Percentiles rank a stretch among this genome's conserved stretches.
Evolutionary conservation across 2,329 filamentous ascomycete genomes (phyloP).

Genomic region (Talaromyces sp.): DNA sequence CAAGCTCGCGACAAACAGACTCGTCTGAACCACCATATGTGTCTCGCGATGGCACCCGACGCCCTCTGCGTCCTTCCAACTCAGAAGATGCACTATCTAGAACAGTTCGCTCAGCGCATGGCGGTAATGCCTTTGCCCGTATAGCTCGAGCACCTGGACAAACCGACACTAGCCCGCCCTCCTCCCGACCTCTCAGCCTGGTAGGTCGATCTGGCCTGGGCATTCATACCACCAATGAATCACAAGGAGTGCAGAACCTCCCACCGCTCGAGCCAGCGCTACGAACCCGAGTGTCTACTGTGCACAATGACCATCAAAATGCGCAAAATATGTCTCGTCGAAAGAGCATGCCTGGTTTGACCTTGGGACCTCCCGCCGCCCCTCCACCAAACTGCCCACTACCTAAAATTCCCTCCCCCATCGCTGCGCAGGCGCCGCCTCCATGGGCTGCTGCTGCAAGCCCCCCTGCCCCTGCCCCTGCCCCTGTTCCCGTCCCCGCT

Average conservation of each 20-base stretch:
- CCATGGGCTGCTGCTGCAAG: constrained; percentile 13
- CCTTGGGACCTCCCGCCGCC: constrained; percentile 32
- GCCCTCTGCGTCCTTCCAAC: constrained; percentile 30
- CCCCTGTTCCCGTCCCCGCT: background rate
- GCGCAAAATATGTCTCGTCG: constrained; percentile 28
- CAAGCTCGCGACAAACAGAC: constrained; percentile 26
- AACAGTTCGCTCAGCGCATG: constrained; percentile 16
- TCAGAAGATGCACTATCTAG: constrained; percentile 33
- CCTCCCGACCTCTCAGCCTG: constrained; percentile 27
- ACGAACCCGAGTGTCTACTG: constrained; percentile 18
- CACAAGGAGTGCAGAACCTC: constrained; percentile 4
- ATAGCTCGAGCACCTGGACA: constrained; percentile 11
- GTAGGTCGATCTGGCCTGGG: constrained; percentile 18
- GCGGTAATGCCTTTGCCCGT: constrained; percentile 19
- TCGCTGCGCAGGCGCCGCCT: constrained; percentile 14
- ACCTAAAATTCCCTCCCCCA: constrained; percentile 34
- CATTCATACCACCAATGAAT: constrained; percentile 12
- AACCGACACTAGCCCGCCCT: constrained; percentile 16
- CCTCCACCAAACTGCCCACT: constrained; percentile 39
- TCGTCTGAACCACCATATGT: constrained; percentile 20
- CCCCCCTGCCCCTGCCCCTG: background rate
- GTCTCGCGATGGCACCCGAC: constrained; percentile 19
- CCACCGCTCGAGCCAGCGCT: constrained; percentile 13
- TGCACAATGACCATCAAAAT: constrained; percentile 12
- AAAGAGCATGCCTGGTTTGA: constrained; percentile 38